Evolutionary conservation across 495 filamentous ascomycete genomes (phyloP).

Genomic region (Aspergillus carlsbadensis): DNA sequence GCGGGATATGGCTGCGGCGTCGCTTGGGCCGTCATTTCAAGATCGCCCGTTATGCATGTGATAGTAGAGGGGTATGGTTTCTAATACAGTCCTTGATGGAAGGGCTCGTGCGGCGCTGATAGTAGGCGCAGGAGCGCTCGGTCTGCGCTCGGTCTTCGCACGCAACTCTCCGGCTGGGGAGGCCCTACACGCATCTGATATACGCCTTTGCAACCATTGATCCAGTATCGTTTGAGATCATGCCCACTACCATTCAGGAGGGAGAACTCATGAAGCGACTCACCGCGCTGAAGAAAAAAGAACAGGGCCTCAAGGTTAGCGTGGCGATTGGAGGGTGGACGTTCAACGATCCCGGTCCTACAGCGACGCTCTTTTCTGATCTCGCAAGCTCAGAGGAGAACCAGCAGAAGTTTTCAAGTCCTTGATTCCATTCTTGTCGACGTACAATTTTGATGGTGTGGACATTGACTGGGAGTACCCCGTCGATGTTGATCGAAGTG

Average conservation of each 20-base stretch:
- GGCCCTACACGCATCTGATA: conserved; percentile 42
- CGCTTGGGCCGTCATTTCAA: too few species aligned
- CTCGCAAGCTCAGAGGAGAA: conserved; percentile 26
- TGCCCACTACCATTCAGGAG: conserved; percentile 20
- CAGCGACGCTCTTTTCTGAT: conserved; percentile 28
- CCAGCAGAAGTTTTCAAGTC: conserved; percentile 45
- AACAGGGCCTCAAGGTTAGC: conserved; percentile 29
- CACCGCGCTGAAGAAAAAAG: conserved; percentile 29
- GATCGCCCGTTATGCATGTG: too few species aligned
- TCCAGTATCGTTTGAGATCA: conserved; percentile 30
- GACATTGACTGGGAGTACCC: conserved; percentile 62
- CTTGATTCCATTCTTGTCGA: conserved; percentile 39
- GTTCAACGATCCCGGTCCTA: conserved; percentile 33
- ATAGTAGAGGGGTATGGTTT: too few species aligned
- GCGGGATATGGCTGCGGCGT: too few species aligned
- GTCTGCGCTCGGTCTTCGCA: too few species aligned
- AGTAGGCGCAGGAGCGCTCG: too few species aligned
- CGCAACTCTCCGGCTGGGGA: too few species aligned
- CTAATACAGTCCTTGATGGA: too few species aligned
- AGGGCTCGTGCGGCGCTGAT: too few species aligned
- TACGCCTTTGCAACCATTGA: conserved; percentile 46
- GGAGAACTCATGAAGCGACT: conserved; percentile 27
- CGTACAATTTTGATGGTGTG: conserved; percentile 52
- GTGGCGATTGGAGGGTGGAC: conserved; percentile 47
- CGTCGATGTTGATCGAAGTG: conserved; percentile 34